Evolutionary conservation across 139 green algal genomes (phyloP).

Genomic region (Picochlorum sp.): DNA sequence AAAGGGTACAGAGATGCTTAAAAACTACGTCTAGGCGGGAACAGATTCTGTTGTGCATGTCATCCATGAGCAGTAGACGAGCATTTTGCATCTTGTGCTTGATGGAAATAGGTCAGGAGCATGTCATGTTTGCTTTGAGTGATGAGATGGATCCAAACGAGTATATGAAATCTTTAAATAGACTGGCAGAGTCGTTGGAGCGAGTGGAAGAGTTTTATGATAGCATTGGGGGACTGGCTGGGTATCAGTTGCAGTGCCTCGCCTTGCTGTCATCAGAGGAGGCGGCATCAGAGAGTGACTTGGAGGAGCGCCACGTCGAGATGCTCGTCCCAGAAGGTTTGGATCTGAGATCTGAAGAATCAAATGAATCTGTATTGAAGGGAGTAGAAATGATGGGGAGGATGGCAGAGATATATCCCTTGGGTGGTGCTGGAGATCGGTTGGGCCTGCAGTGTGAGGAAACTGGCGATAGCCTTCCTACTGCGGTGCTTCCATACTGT

Average conservation of each 20-base stretch:
- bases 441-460: slow-evolving; percentile 77
- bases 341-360: slow-evolving; percentile 39
- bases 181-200: slow-evolving; percentile 24
- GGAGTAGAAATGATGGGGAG: slow-evolving; percentile 65
- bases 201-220: slow-evolving; percentile 86
- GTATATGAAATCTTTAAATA: slow-evolving; percentile 20
- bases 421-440: slow-evolving; percentile 89
- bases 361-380: slow-evolving; percentile 26
- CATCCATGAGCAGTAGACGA: slow-evolving; percentile 20
- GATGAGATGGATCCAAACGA: neutral
- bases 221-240: slow-evolving; percentile 83
- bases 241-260: slow-evolving; percentile 85
- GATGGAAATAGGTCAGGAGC: slow-evolving; percentile 39
- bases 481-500: slow-evolving; percentile 89
- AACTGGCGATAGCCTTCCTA: slow-evolving; percentile 82
- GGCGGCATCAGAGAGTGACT: neutral
- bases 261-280: slow-evolving; percentile 48
- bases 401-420: slow-evolving; percentile 90
- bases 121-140: slow-evolving; percentile 34
- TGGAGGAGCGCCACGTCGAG: neutral
- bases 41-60: neutral
- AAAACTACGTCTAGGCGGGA: neutral
- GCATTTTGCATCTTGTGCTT: slow-evolving; percentile 34
- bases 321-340: slow-evolving; percentile 58
- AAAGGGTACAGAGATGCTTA: too few species aligned